Percentiles rank a stretch among this genome's conserved stretches.
Conservation (phyloP, 345 rosid genomes). For the Camelina laxa region DNA sequence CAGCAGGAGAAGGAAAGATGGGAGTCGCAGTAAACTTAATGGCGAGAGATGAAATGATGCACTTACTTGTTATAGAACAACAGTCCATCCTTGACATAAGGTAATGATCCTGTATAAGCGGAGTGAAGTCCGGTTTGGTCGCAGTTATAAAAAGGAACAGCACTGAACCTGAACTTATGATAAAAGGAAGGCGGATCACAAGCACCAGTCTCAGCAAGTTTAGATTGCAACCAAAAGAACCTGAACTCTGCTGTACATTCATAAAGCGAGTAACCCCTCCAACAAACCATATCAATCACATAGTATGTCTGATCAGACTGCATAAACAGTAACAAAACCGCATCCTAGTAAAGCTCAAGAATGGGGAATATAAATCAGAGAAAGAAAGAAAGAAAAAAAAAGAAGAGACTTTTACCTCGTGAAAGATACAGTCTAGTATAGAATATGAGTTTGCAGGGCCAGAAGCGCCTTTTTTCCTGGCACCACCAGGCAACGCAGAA, state of each 20-base stretch:
- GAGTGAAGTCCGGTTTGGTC: constrained; percentile 72
- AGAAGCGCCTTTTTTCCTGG: constrained; percentile 62
- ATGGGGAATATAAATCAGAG: neutral
- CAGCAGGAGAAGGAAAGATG: constrained; percentile 1
- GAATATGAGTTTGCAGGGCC: constrained; percentile 78
- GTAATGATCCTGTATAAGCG: constrained; percentile 62
- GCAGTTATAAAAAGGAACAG: constrained; percentile 67
- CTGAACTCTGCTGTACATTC: constrained; percentile 94
- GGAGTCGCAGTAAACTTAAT: constrained; percentile 9
- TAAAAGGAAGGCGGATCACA: constrained; percentile 71
- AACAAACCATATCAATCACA: constrained; percentile 92
- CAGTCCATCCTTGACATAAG: constrained; percentile 87
- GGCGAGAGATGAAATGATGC: neutral
- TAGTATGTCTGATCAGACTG: constrained; percentile 90
- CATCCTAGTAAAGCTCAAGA: constrained; percentile 28
- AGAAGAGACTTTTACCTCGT: constrained; percentile 60
- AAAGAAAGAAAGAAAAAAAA: neutral
- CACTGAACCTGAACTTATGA: constrained; percentile 71
- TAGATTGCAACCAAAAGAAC: constrained; percentile 88
- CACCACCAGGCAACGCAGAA: constrained; percentile 83
- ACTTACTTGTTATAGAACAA: constrained; percentile 91
- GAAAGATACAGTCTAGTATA: constrained; percentile 93
- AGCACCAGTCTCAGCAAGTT: constrained; percentile 89
- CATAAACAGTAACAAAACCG: constrained; percentile 31
- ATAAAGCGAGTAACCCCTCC: constrained; percentile 88